Base-by-base conservation (phyloP, 352 stramenopile species). In the Thalassiosira livingstoniorum region DNA sequence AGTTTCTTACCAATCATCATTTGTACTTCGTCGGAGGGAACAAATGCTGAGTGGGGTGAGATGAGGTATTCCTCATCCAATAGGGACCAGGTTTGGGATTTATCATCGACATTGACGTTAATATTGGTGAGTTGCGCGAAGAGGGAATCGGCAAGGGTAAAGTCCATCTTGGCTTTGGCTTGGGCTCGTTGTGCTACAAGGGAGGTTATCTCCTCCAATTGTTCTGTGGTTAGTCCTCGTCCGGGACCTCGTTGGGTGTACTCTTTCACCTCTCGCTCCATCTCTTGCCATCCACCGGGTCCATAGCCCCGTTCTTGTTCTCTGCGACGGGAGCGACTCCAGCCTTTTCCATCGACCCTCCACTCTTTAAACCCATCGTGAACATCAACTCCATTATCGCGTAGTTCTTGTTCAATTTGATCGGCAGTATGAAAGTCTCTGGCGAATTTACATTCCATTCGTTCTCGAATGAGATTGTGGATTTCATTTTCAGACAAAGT, bases 331-430 rank as follows among this genome's bases (percentile, higher is more conserved):
- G 2, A 27, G 4, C 45, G 29, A 47, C 45, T 43, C 64, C 60
- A 75, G 45, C 53, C 42, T 57, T 77, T 45, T 39, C 85, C 91
- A 80, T 94, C 88, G 10, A 78, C 87, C 51, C 90, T 76, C 89
- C 89, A 95, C 64, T 91, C 78, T 62, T 93, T 93, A 35, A 62
- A 75, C 32, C 78, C 80, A 82, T 95, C 91, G 77, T 94, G 75
- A 7, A 95, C 77, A 53, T 82, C 72, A 0, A 93, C 88, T 27
- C 86, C 89, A 43, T 53, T 43, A 15, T 45, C 37, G 1, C 83
- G 45, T 11, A 95, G 72, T 13, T 92, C 73, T 42, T 53, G 31
- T 78, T 94, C 73, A 65, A 94, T 90, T 7, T 51, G 35, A 87
- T 95, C 90, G 0, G 90, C 90, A n/a, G 31, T 74, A 18, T 83